A percentile compares a stretch with the other conserved stretches of the same genome.
phyloP scores from a whole-genome alignment of 2,329 filamentous ascomycete genomes.

The Dryadomyces sulphureus region DNA sequence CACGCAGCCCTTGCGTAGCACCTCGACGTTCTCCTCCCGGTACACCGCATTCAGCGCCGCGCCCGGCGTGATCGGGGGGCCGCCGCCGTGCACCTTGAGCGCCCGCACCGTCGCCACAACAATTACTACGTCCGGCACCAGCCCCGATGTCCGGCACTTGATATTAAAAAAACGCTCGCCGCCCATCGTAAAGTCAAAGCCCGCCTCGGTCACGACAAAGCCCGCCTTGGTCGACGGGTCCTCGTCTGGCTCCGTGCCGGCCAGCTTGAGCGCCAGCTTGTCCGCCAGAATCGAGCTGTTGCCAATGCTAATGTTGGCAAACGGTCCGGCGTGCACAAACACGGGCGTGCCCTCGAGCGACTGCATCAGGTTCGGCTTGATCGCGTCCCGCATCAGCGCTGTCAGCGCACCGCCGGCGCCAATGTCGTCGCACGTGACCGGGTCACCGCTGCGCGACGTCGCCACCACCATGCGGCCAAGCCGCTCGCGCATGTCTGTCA shows the following conservation, averaged over 20 bases:
- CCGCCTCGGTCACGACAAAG: constrained; percentile 91
- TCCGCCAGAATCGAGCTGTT: constrained; percentile 92
- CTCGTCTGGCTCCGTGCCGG: constrained; percentile 86
- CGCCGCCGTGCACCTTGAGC: constrained; percentile 92
- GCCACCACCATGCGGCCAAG: constrained; percentile 93
- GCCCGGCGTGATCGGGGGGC: constrained; percentile 82
- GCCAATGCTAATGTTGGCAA: constrained; percentile 96
- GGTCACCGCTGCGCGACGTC: constrained; percentile 70
- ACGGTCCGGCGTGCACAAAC: constrained; percentile 93
- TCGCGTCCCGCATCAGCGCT: constrained; percentile 92
- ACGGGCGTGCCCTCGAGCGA: constrained; percentile 93
- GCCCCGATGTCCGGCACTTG: constrained; percentile 90
- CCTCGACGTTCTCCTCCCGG: constrained; percentile 82
- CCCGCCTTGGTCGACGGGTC: constrained; percentile 69
- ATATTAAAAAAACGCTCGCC: constrained; percentile 99
- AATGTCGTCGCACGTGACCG: constrained; percentile 91
- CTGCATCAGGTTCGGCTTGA: constrained; percentile 99
- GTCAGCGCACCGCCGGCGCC: constrained; percentile 85
- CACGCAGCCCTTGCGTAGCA: constrained; percentile 78
- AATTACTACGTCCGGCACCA: constrained; percentile 85
- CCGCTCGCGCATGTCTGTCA: constrained; percentile 81
- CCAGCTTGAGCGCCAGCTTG: constrained; percentile 88
- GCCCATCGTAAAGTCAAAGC: constrained; percentile 99
- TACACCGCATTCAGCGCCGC: constrained; percentile 78
- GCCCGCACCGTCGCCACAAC: constrained; percentile 92